Percentiles rank a stretch among this genome's conserved stretches.
These are phyloP conservation scores for Zoysia pacifica DNA, from an alignment of 176 grass and related monocot genomes.

Conservation along the genomic window DNA sequence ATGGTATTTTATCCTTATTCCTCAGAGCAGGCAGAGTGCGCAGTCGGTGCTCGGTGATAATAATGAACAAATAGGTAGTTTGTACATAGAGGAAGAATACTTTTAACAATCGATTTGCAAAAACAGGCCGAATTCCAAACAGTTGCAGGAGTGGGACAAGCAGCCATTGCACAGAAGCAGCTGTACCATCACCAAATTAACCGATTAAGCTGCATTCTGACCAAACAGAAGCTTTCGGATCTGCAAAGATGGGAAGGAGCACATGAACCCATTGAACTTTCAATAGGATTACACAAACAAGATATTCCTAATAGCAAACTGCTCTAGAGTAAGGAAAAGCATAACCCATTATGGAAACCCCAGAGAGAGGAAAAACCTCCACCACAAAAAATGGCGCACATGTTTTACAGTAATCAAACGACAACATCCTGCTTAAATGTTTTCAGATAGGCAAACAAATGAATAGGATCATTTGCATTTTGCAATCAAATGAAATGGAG, in stretches of 20 bases:
- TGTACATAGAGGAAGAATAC: conserved; percentile 54
- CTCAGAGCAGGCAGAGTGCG: conserved; percentile 44
- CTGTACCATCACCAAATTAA: conserved; percentile 28
- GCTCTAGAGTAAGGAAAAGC: not conserved
- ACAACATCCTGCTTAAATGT: not conserved
- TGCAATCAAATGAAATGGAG: conserved; percentile 5
- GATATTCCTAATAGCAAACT: not conserved
- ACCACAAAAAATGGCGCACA: not conserved
- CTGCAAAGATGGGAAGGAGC: conserved; percentile 25
- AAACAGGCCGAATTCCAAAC: conserved; percentile 32
- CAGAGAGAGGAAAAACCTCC: not conserved
- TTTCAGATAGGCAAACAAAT: not conserved
- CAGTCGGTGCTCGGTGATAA: conserved; percentile 37
- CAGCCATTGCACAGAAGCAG: conserved; percentile 46
- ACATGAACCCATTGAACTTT: not conserved
- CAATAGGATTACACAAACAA: not conserved
- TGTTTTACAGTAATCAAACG: not conserved
- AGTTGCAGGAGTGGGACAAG: conserved; percentile 23
- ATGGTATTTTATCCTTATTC: conserved; percentile 53
- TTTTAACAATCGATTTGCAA: conserved; percentile 47
- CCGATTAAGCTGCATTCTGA: conserved; percentile 48
- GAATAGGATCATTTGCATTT: not conserved
- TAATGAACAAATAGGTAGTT: conserved; percentile 67
- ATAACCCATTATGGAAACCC: not conserved
- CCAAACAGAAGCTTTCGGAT: conserved; percentile 77